Evolutionary conservation across 768 basidiomycete species (phyloP).

Genomic region (Crepidotus variabilis): DNA sequence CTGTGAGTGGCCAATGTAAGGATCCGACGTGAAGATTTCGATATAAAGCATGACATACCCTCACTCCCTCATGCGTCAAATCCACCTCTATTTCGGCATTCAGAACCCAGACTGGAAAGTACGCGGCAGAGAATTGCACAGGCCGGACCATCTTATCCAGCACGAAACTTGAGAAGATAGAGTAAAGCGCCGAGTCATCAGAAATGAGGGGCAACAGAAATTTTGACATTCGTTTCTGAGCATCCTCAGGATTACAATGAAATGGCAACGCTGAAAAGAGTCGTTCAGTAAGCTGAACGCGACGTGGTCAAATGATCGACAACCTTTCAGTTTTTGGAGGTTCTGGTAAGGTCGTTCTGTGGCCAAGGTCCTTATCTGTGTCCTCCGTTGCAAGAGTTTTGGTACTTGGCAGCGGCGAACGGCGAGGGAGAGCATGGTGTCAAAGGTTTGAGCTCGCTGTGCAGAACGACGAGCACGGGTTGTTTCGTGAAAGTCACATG

Average conservation of each 20-base stretch:
- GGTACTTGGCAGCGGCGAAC: not conserved
- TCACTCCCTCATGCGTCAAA: slow-evolving; percentile 17
- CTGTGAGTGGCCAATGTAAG: not conserved
- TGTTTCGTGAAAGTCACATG: not conserved
- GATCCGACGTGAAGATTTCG: not conserved
- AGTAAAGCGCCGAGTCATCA: slow-evolving; percentile 23
- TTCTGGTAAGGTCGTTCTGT: slow-evolving; percentile 1
- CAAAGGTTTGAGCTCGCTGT: not conserved
- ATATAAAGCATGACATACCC: slow-evolving; percentile 23
- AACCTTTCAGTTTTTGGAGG: slow-evolving; percentile 35
- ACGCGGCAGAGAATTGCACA: slow-evolving; percentile 45
- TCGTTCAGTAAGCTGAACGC: not conserved
- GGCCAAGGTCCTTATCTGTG: not conserved
- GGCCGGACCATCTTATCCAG: slow-evolving; percentile 39
- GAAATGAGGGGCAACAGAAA: slow-evolving; percentile 20
- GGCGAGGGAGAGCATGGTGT: not conserved
- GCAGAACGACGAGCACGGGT: not conserved
- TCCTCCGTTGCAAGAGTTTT: not conserved
- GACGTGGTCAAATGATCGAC: not conserved
- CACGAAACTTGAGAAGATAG: slow-evolving; percentile 27
- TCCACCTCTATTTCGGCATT: slow-evolving; percentile 48
- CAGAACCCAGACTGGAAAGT: slow-evolving; percentile 63
- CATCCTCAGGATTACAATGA: slow-evolving; percentile 40
- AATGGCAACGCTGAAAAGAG: slow-evolving; percentile 46
- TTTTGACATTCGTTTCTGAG: slow-evolving; percentile 34